These are phyloP conservation scores for Elsinoe necatrix DNA, from an alignment of 2,329 filamentous ascomycete genomes.

Conservation along the genomic window DNA sequence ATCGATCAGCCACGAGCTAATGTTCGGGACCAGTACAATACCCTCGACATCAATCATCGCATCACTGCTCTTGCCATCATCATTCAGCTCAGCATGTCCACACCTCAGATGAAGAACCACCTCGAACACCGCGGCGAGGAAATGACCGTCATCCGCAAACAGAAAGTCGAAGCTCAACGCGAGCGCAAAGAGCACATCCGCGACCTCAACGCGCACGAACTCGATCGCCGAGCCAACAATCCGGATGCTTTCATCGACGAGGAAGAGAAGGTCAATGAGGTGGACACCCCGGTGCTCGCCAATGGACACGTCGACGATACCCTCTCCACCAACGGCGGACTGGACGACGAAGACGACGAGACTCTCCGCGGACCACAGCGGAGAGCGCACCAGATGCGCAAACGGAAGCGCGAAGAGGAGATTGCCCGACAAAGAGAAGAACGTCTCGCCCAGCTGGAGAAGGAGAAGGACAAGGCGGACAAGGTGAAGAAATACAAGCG, in stretches of 20 bases:
- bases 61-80: constrained; percentile 75
- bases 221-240: constrained; percentile 21
- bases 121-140: constrained; percentile 87
- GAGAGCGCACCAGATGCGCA: constrained; percentile 50
- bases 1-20: constrained; percentile 64
- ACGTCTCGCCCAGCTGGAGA: constrained; percentile 49
- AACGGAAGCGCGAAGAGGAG: constrained; percentile 48
- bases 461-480: constrained; percentile 53
- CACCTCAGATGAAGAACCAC: constrained; percentile 75
- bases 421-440: constrained; percentile 59
- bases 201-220: constrained; percentile 44
- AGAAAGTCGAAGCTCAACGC: constrained; percentile 87
- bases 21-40: constrained; percentile 61
- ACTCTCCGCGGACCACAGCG: constrained; percentile 42
- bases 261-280: constrained; percentile 5
- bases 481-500: constrained; percentile 85
- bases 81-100: constrained; percentile 76
- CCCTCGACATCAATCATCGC: constrained; percentile 74
- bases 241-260: constrained; percentile 13
- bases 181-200: constrained; percentile 52
- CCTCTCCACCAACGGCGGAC: constrained; percentile 44
- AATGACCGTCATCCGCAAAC: constrained; percentile 91
- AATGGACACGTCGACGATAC: constrained; percentile 35
- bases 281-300: constrained; percentile 9
- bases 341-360: constrained; percentile 63